These are phyloP conservation scores for Mycocentrospora acerina DNA, from an alignment of 2,329 filamentous ascomycete genomes.

Conservation along the genomic window DNA sequence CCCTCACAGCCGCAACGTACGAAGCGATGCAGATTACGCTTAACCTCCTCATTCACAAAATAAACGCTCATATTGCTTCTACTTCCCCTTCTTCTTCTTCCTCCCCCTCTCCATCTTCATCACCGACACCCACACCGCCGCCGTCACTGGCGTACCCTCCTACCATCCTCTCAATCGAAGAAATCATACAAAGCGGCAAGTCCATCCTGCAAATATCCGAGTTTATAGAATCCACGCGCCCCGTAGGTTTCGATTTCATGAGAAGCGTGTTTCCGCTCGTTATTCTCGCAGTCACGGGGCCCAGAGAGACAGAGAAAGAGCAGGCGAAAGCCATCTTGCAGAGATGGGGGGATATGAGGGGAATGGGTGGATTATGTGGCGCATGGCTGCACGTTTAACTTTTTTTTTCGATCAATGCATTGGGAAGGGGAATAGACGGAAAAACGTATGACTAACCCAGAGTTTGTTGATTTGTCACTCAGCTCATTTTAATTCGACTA, in stretches of 20 bases:
- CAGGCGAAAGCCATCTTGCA: slow-evolving; percentile 22
- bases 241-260: slow-evolving; percentile 29
- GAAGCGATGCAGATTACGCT: slow-evolving; percentile 21
- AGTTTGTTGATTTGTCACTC: too few relatives aligned
- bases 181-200: slow-evolving; percentile 2
- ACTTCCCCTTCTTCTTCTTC: neutral
- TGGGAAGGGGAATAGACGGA: too few relatives aligned
- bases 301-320: slow-evolving; percentile 12
- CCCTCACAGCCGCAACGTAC: slow-evolving; percentile 24
- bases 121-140: neutral
- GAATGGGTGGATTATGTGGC: slow-evolving; percentile 7
- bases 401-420: too few relatives aligned
- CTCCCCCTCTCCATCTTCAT: neutral
- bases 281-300: slow-evolving; percentile 21
- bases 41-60: slow-evolving; percentile 18
- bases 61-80: slow-evolving; percentile 9
- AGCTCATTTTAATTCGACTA: too few relatives aligned
- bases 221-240: slow-evolving; percentile 20
- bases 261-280: slow-evolving; percentile 28
- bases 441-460: too few relatives aligned
- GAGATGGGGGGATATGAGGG: slow-evolving; percentile 22
- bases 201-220: slow-evolving; percentile 3
- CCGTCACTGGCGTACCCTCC: too few relatives aligned
- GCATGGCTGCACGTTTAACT: slow-evolving; percentile 10
- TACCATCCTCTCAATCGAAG: too few relatives aligned